Evolutionary conservation across 2,329 filamentous ascomycete species (phyloP), one percentile per base, ranked within the genome.

Genomic region (Trichoderma sp.): DNA sequence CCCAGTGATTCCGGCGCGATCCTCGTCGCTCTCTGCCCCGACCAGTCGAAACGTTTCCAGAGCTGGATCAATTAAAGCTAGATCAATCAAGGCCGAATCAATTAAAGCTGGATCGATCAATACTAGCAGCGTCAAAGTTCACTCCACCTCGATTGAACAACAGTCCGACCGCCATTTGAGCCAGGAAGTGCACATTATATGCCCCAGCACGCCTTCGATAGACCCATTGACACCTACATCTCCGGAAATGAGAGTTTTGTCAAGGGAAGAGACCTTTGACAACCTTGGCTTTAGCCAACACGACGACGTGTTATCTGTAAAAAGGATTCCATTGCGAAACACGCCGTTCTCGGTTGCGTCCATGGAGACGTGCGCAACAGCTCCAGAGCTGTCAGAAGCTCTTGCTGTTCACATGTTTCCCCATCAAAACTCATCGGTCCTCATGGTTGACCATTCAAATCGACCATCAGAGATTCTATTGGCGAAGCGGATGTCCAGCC

Each of bases 271-370:
- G 70, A 76, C 52, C 4, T 71, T 76, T 28, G 72, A 79, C 67
- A 78, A 75, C 39, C 75, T 81, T 64, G 81, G 81, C 51, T 78
- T 84, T 51, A 85, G 87, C 70, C 82, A 81, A 14, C 84, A 86
- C 71, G 85, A 85, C 6, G 87, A 88, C 68, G 83, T 82, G 14
- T 81, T 85, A 71, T 85, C 84, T 66, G 82, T 83, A 54, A 86
- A 83, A 72, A 83, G 84, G 60, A 79, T 85, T 49, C 85, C 86
- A 6, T 82, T 84, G 6, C 83, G 87, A 71, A 85, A 85, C 71
- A 90, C 88, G 0, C 88, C 88, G 4, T 90, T 90, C 72, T 90
- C 88, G 1, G 80, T 87, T 68, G 81, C 82, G 0, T 90, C 88
- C 0, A 82, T 89, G 59, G 88, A 89, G 66, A 88, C 87, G n/a